Evolutionary conservation across 2,329 filamentous ascomycete species (phyloP), one percentile per base, ranked within the genome.

Genomic region (Lachnellula willkommii): DNA sequence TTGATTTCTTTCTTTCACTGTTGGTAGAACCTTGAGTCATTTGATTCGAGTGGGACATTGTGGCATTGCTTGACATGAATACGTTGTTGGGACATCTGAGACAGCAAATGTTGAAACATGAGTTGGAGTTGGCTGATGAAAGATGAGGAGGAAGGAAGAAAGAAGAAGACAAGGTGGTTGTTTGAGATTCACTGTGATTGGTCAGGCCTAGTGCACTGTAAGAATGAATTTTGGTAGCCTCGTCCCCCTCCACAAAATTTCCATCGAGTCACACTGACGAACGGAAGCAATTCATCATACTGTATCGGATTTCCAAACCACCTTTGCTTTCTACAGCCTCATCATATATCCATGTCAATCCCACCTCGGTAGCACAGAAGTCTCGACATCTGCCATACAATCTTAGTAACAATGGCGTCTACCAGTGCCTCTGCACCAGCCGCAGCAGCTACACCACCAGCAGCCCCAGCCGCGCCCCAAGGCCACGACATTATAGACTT

Each of bases 401-500:
- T 20, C 12, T 28, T 39, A 4, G 20, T 28, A 20, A 58, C 36
- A 20, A 63, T 64, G 58, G 56, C 62, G 42, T 61, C 60, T 52
- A 51, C 15, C 40, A 43, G 20, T 51, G 45, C 39, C 15, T 20
- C 42, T 22, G 20, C n/a, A 45, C 17, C 28, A 32, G 28, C 28
- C 28, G 28, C 28, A 11, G 28, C 28, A 1, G 28, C 28, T 32
- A 12, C 28, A 32, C 28, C 28, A 32, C 28, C 28, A 32, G 14
- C 46, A n/a, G 36, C 11, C n/a, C 24, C 43, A 43, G 50, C 52
- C 22, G 52, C 52, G 17, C 22, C 22, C 8, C 22, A 14, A 5
- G 46, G 20, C 53, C 7, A 32, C 22, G 58, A 66, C 45, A 66
- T 65, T 53, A 45, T 54, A 52, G 62, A 54, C 49, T 59, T 68